phyloP scores from a whole-genome alignment of 352 stramenopile genomes.

The Globisporangium uncinulatum region DNA sequence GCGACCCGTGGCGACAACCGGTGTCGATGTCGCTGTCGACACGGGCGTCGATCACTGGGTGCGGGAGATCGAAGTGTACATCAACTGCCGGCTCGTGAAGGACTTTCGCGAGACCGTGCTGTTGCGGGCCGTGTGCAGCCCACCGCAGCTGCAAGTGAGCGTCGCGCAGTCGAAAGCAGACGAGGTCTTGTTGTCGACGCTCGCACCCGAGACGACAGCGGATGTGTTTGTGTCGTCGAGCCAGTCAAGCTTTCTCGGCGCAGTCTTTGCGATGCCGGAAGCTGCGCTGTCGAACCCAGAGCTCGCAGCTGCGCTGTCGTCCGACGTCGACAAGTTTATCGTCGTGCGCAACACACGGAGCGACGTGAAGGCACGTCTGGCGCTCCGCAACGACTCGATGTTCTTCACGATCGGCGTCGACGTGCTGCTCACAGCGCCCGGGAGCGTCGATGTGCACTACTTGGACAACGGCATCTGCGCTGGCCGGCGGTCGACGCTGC shows the following conservation, averaged over 20 bases:
- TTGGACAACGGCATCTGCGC: conserved; percentile 71
- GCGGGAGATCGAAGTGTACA: conserved; percentile 84
- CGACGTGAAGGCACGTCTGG: conserved; percentile 59
- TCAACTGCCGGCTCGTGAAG: conserved; percentile 85
- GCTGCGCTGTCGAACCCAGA: conserved; percentile 40
- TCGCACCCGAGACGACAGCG: conserved; percentile 11
- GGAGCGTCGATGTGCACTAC: conserved; percentile 47
- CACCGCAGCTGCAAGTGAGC: conserved; percentile 69
- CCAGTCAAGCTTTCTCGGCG: conserved; percentile 72
- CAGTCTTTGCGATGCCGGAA: conserved; percentile 79
- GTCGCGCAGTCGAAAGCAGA: conserved; percentile 47
- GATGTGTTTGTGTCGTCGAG: conserved; percentile 22
- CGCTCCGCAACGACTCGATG: conserved; percentile 79
- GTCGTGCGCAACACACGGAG: conserved; percentile 72
- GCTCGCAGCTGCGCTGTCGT: conserved; percentile 19
- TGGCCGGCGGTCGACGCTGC: conserved; percentile 48
- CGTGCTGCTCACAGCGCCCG: conserved; percentile 25
- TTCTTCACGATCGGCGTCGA: conserved; percentile 78
- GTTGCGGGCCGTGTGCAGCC: conserved; percentile 69
- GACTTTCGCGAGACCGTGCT: conserved; percentile 85
- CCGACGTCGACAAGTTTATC: conserved; percentile 61
- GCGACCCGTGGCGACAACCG: conserved; percentile 10
- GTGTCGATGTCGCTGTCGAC: conserved; percentile 2
- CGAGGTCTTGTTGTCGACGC: conserved; percentile 16
- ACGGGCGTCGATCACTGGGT: conserved; percentile 46